Evolutionary conservation across 306 rosid species (phyloP).

Genomic region (Castanospermum australe): DNA sequence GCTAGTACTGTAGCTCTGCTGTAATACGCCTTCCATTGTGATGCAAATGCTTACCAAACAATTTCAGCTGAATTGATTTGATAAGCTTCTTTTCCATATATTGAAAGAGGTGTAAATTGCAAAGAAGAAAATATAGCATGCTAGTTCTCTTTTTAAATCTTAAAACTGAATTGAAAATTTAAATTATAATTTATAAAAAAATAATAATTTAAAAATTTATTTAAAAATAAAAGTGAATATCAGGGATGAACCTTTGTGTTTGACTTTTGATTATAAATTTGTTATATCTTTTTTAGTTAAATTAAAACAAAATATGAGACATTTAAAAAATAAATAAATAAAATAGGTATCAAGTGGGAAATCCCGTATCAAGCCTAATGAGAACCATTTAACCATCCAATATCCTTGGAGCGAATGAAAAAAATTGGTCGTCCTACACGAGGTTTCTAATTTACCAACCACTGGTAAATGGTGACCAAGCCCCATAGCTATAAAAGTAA

Average conservation of each 20-base stretch:
- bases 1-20: slow-evolving; percentile 16
- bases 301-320: not conserved
- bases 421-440: not conserved
- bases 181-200: not conserved
- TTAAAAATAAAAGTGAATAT: not conserved
- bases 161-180: not conserved
- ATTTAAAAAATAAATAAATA: not conserved
- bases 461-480: too few species aligned
- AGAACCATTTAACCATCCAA: not conserved
- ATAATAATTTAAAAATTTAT: not conserved
- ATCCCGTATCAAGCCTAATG: not conserved
- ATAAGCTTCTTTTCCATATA: slow-evolving; percentile 7
- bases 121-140: not conserved
- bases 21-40: slow-evolving; percentile 5
- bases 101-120: not conserved
- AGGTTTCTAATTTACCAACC: too few species aligned
- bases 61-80: not conserved
- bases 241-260: not conserved
- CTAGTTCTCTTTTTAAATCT: not conserved
- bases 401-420: not conserved
- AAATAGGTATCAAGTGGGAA: not conserved
- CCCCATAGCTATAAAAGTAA: too few species aligned
- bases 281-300: not conserved
- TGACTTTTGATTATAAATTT: not conserved
- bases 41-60: not conserved